Base-by-base conservation (phyloP, 768 basidiomycete genomes). In the Termitomyces sp. region DNA sequence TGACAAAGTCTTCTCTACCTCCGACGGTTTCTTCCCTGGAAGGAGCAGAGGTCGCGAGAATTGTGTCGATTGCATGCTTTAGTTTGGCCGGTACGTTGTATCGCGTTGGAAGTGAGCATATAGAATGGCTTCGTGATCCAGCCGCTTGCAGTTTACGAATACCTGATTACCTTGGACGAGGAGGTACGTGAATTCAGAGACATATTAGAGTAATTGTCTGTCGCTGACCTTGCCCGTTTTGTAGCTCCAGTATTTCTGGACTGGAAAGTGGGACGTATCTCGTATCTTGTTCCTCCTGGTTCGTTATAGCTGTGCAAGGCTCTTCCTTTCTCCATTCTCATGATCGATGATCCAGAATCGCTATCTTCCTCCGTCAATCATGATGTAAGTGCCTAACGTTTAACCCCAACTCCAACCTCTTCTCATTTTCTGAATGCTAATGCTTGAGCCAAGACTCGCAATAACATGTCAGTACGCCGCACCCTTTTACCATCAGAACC, bases 171-270 rank as follows among this genome's bases (percentile, higher is more conserved):
- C 12, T 60, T 79, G 8, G 73, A 76, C 44, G 71, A 76, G 48
- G 78, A 79, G 71, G 78, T 75, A 62, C 18, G 39, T 55, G 32
- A 20, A 52, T 42, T 28, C 53, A 9, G 18, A 18, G 44, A 20
- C n/a, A n/a, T 8, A 46, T 57, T 24, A 28, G 28, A 28, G 28
- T 28, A 33, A n/a, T 4, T 18, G n/a, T 52, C n/a, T 52, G 6
- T 11, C 13, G 46, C 8, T 58, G 53, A 62, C 32, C 18, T 36
- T 16, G 7, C 49, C 46, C 32, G 28, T 58, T n/a, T 24, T 39
- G 28, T 60, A 78, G 79, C 67, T 75, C 9, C 67, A 73, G 51
- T 73, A 77, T 55, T 81, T 79, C 63, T 81, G 79, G 78, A 70
- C 66, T 5, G 75, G 76, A 12, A 56, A 67, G 55, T 78, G 74